Conservation (phyloP, 495 filamentous ascomycete genomes). For the Talaromyces wortmannii region DNA sequence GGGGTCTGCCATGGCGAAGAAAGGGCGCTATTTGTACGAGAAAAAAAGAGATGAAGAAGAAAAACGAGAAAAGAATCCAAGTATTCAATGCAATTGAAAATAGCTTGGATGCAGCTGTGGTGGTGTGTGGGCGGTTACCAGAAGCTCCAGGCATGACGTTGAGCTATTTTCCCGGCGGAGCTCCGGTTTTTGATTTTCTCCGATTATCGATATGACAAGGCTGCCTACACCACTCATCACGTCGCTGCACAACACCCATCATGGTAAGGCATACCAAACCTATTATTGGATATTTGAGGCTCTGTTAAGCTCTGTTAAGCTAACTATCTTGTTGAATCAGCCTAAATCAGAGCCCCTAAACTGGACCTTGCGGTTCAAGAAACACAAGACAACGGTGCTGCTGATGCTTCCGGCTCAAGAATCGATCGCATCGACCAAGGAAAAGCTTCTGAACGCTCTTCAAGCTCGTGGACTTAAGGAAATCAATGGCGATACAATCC, state of each 20-base stretch:
- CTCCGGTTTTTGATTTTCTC: background rate
- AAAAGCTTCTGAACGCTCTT: constrained; percentile 54
- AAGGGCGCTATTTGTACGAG: background rate
- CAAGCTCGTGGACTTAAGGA: constrained; percentile 30
- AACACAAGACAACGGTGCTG: constrained; percentile 70
- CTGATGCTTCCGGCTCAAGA: constrained; percentile 58
- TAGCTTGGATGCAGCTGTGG: background rate
- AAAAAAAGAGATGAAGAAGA: background rate
- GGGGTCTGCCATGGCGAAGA: constrained; percentile 1
- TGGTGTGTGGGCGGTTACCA: background rate
- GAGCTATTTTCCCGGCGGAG: background rate
- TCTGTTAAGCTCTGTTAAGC: background rate
- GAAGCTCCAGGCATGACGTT: background rate
- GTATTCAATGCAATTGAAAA: background rate
- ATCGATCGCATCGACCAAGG: constrained; percentile 53
- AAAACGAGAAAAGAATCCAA: no score
- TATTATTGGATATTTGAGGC: background rate
- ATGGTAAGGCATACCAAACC: constrained; percentile 12
- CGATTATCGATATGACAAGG: background rate
- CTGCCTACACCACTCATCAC: background rate
- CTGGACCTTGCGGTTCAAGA: constrained; percentile 70
- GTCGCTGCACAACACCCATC: background rate
- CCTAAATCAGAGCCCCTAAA: constrained; percentile 28
- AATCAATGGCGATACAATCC: constrained; percentile 40
- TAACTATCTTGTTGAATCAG: constrained; percentile 4